Evolutionary conservation across 2,329 filamentous ascomycete species (phyloP), one percentile per base, ranked within the genome.

Genomic region (Didymella arachidicola): DNA sequence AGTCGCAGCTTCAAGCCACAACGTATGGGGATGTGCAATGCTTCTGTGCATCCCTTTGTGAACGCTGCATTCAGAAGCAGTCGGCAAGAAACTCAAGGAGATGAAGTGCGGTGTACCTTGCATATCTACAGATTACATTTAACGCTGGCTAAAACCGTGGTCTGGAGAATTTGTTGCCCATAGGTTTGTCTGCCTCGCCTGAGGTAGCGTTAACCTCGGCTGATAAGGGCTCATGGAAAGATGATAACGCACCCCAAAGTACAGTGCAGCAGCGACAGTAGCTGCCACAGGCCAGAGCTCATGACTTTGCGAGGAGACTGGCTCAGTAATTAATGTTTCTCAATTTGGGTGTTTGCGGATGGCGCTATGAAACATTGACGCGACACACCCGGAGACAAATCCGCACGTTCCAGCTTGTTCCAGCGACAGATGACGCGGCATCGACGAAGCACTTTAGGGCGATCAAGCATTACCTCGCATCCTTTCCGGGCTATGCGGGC

Each of bases 381-480:
- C 51, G 51, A 54, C 57, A 52, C 52, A 42, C 32, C 36, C 47
- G 41, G 51, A 47, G 43, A 30, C 49, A 44, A 39, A n/a, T 53
- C 55, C 49, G 53, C 53, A 57, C 47, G 47, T 47, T 27, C 53
- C 32, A 45, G 25, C 39, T 42, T 14, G 39, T 38, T 30, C 27
- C 44, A 19, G 19, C 27, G 51, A 42, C 52, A 43, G 57, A 64
- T 64, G 64, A 64, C 63, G 63, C 63, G 63, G 61, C 61, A 32
- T 39, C 57, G 54, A 63, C 45, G 36, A 52, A 56, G 43, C 59
- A 53, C 41, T 50, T 57, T 53, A 56, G 60, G 44, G 50, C 6
- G 59, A 54, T 53, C 47, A 46, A 51, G 59, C 62, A 60, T 53
- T 19, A 34, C 55, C 38, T 53, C 49, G 51, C 47, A 59, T 59